Evolutionary conservation across 768 basidiomycete genomes (phyloP).

Genomic region (Panaeolus cyanescens): DNA sequence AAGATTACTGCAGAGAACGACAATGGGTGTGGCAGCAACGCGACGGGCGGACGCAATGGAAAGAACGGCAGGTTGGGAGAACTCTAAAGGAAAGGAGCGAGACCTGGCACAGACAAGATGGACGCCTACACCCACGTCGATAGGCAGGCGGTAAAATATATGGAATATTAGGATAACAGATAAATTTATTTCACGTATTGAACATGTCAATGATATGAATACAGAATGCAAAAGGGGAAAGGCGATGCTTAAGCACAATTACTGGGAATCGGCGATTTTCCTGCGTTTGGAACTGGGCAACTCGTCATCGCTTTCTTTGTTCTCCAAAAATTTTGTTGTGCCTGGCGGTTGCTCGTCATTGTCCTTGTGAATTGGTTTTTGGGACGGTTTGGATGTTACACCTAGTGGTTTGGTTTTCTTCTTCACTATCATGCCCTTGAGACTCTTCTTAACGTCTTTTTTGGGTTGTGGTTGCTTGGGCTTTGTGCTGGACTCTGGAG

Average conservation of each 20-base stretch:
- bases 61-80: conserved; percentile 54
- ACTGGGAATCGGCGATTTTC: conserved; percentile 25
- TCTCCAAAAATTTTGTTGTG: conserved; percentile 10
- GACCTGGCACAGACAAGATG: conserved; percentile 71
- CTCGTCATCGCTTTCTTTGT: conserved; percentile 24
- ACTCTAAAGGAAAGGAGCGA: conserved; percentile 47
- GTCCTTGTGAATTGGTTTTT: not conserved
- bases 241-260: conserved; percentile 3
- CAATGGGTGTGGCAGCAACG: conserved; percentile 61
- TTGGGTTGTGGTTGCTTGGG: conserved; percentile 41
- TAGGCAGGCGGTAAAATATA: conserved; percentile 32
- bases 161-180: conserved; percentile 14
- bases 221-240: too few relatives aligned
- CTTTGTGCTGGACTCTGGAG: conserved; percentile 25
- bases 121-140: conserved; percentile 70
- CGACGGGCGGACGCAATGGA: conserved; percentile 73
- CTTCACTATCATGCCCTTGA: conserved; percentile 84
- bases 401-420: conserved; percentile 55
- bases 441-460: conserved; percentile 64
- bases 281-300: conserved; percentile 59
- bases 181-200: too few relatives aligned
- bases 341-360: conserved; percentile 6
- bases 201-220: too few relatives aligned
- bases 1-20: conserved; percentile 72
- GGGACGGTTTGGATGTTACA: conserved; percentile 14